Percentiles rank a stretch among this genome's conserved stretches.
phyloP scores from a whole-genome alignment of 202 grass and related monocot genomes.

The Thinopyrum obtusiflorum region DNA sequence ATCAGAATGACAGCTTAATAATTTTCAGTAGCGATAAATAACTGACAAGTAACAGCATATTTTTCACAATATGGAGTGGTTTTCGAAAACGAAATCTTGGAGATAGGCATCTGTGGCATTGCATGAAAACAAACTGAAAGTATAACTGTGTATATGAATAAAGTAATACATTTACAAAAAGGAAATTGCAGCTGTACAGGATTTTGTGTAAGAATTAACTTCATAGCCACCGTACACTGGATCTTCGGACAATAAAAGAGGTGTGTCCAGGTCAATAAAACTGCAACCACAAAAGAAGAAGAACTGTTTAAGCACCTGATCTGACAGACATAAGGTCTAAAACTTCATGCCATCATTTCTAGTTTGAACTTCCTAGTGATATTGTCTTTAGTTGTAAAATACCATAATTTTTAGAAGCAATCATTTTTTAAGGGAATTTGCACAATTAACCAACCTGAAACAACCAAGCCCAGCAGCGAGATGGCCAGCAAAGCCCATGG shows the following conservation, averaged over 20 bases:
- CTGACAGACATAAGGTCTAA: background rate
- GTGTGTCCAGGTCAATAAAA: slow-evolving; percentile 93
- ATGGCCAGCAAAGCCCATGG: slow-evolving; percentile 90
- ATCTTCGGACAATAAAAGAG: slow-evolving; percentile 83
- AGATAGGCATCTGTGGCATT: background rate
- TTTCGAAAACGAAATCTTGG: background rate
- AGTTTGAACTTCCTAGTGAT: background rate
- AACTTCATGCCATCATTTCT: background rate
- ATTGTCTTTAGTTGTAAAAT: background rate
- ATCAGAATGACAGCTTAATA: background rate
- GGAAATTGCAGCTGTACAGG: background rate
- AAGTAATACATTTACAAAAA: slow-evolving; percentile 19
- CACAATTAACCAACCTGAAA: slow-evolving; percentile 55
- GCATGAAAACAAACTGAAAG: background rate
- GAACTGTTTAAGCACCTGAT: background rate
- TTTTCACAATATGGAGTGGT: background rate
- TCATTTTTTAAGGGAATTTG: background rate
- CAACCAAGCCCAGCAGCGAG: slow-evolving; percentile 90
- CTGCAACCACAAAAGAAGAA: slow-evolving; percentile 39
- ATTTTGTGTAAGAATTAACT: slow-evolving; percentile 46
- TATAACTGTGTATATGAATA: background rate
- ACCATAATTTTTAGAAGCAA: background rate
- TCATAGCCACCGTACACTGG: slow-evolving; percentile 82
- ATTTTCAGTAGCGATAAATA: background rate
- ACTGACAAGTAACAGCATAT: background rate